These are phyloP conservation scores for Daldinia sp. DNA, from an alignment of 2,329 filamentous ascomycete species.

Conservation along the genomic window DNA sequence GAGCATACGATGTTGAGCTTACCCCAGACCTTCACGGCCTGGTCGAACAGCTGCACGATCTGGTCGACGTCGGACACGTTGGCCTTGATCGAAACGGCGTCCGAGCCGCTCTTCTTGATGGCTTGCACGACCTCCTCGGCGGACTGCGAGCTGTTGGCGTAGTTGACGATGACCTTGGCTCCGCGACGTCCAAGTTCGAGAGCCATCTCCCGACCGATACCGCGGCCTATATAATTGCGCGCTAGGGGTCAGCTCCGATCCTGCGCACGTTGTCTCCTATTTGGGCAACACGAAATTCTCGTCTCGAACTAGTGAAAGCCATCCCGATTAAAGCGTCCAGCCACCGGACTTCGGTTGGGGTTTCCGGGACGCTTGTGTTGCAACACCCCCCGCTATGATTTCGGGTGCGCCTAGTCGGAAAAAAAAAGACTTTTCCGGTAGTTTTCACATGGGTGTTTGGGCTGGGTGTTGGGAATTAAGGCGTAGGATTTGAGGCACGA, in stretches of 20 bases:
- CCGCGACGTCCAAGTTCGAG: conserved; percentile 70
- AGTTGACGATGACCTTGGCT: conserved; percentile 73
- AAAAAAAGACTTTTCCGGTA: background rate
- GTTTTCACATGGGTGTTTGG: background rate
- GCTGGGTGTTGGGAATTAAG: background rate
- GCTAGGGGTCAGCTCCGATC: conserved; percentile 14
- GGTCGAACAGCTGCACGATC: conserved; percentile 69
- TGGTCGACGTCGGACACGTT: conserved; percentile 71
- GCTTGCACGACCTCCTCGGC: conserved; percentile 71
- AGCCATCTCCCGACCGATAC: conserved; percentile 73
- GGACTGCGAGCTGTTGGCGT: conserved; percentile 69
- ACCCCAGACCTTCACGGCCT: conserved; percentile 70
- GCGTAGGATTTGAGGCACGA: background rate
- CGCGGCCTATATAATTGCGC: conserved; percentile 57
- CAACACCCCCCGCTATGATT: background rate
- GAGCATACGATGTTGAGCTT: conserved; percentile 75
- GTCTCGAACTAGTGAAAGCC: background rate
- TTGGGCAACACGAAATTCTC: background rate
- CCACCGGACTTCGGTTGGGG: conserved; percentile 42
- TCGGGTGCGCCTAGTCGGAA: conserved; percentile 21
- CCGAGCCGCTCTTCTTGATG: conserved; percentile 70
- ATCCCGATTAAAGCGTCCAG: background rate
- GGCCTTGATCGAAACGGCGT: conserved; percentile 71
- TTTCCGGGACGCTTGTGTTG: conserved; percentile 15
- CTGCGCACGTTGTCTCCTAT: background rate